A percentile compares a stretch with the other conserved stretches of the same genome.
Conservation (phyloP, 106 monocot genomes). For the Dioscorea dumetorum region DNA sequence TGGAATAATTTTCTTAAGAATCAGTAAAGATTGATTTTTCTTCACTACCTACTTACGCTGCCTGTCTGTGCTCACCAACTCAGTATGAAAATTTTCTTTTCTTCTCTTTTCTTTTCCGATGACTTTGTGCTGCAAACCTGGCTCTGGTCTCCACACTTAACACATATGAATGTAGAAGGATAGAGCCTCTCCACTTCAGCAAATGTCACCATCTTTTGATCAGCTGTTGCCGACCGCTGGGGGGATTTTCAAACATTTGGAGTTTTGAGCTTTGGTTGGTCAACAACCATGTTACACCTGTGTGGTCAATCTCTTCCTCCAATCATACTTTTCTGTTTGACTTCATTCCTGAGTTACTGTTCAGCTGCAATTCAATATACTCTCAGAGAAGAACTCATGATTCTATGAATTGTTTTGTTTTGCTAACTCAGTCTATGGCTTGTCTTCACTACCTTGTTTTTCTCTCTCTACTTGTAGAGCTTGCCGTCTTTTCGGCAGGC, state of each 20-base stretch:
- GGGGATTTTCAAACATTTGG: slow-evolving; percentile 1
- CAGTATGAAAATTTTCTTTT: too few species aligned
- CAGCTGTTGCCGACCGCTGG: slow-evolving; percentile 5
- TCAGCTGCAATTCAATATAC: too few species aligned
- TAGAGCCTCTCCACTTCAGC: not conserved
- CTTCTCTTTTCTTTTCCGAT: too few species aligned
- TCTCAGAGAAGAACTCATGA: too few species aligned
- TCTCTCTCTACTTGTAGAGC: slow-evolving; percentile 5
- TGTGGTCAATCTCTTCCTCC: not conserved
- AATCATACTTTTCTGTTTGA: not conserved
- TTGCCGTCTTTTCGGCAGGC: not conserved
- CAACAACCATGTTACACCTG: not conserved
- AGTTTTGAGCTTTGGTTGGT: slow-evolving; percentile 1
- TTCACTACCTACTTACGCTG: too few species aligned
- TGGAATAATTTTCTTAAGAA: too few species aligned
- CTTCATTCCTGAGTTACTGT: not conserved
- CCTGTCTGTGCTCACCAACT: too few species aligned
- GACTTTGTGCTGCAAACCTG: too few species aligned
- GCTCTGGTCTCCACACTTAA: too few species aligned
- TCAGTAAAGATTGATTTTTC: too few species aligned
- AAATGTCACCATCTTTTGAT: not conserved
- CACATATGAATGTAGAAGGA: too few species aligned
- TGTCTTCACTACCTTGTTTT: not conserved
- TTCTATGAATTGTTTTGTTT: too few species aligned
- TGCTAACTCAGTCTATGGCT: not conserved